Conservation (phyloP, 2,329 filamentous ascomycete genomes). For the Fusarium sp. region DNA sequence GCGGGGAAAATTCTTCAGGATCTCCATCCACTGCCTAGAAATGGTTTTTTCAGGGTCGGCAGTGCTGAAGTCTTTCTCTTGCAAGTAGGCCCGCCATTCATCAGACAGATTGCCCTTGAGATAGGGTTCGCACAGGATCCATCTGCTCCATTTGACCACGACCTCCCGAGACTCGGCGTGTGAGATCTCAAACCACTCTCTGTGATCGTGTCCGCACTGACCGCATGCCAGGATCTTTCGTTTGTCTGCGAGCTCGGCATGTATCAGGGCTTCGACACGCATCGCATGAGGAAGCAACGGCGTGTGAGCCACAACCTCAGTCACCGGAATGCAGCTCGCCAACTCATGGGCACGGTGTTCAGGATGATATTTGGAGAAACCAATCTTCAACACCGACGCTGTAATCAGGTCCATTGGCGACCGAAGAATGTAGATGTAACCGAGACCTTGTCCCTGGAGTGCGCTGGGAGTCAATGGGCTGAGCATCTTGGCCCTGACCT, state of each 20-base stretch:
- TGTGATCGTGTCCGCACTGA: neutral
- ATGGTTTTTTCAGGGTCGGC: no score
- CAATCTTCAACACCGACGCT: no score
- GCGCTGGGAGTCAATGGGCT: no score
- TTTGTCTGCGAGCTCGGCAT: neutral
- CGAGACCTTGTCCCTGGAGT: no score
- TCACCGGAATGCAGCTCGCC: neutral
- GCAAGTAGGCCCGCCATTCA: neutral
- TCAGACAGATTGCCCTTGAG: neutral
- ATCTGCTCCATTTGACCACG: neutral
- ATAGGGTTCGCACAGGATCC: neutral
- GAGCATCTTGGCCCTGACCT: no score
- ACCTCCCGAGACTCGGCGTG: neutral
- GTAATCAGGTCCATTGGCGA: no score
- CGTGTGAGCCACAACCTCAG: neutral
- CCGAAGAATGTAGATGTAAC: no score
- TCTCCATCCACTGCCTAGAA: no score
- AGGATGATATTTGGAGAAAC: no score
- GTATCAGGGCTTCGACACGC: neutral
- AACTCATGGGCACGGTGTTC: no score
- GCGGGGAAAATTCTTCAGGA: no score
- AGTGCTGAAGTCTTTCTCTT: no score
- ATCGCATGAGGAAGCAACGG: neutral
- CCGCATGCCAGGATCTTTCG: neutral
- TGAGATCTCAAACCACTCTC: neutral